Evolutionary conservation across 2,329 filamentous ascomycete species (phyloP).

Genomic region (Myriosclerotinia curreyana): DNA sequence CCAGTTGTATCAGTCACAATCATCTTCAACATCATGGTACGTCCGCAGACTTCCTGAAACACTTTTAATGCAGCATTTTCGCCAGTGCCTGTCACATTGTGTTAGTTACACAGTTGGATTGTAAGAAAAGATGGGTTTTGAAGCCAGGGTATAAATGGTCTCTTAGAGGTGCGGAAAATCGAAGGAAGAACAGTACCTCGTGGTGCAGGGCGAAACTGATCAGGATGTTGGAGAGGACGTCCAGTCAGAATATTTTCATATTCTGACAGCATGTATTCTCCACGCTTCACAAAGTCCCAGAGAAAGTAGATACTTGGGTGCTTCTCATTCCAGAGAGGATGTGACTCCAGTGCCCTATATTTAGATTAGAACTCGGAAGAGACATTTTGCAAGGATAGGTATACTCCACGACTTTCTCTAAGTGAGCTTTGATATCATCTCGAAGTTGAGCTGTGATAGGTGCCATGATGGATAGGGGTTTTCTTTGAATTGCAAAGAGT

Average conservation of each 20-base stretch:
- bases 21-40: conserved; percentile 29
- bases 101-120: not conserved
- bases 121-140: not conserved
- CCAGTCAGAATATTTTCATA: conserved; percentile 43
- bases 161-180: not conserved
- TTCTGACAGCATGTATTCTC: conserved; percentile 45
- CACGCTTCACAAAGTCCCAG: conserved; percentile 45
- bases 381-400: not conserved
- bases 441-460: conserved; percentile 12
- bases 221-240: conserved; percentile 38
- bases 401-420: conserved; percentile 11
- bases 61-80: conserved; percentile 27
- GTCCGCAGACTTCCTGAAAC: conserved; percentile 30
- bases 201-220: conserved; percentile 38
- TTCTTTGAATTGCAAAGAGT: not conserved
- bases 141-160: not conserved
- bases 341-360: conserved; percentile 27
- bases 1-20: conserved; percentile 31
- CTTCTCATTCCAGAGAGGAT: conserved; percentile 28
- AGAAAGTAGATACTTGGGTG: conserved; percentile 40
- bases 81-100: conserved; percentile 22
- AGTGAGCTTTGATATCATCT: conserved; percentile 10
- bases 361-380: not conserved
- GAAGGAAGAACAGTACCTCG: conserved; percentile 20
- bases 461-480: not conserved